phyloP scores from a whole-genome alignment of 2,329 filamentous ascomycete genomes.

The Pestalotiopsis sp. region DNA sequence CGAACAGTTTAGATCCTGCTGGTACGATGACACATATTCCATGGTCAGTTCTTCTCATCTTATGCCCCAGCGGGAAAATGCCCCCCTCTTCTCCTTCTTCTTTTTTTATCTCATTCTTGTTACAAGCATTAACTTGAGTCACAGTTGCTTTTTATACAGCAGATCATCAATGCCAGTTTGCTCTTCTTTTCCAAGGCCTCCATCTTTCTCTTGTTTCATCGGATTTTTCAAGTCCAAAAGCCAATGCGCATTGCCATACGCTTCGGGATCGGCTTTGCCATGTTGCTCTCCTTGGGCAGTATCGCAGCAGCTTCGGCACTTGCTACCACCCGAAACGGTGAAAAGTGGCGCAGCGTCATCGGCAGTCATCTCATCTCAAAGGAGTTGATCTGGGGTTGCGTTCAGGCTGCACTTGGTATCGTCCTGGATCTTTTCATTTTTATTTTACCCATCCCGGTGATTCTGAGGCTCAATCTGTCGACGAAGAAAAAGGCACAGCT shows the following conservation, averaged over 20 bases:
- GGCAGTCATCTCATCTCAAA: background rate
- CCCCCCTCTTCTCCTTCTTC: background rate
- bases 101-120: background rate
- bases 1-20: background rate
- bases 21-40: background rate
- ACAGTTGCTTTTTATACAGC: background rate
- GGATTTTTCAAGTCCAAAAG: slow-evolving; percentile 15
- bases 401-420: background rate
- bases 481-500: slow-evolving; percentile 13
- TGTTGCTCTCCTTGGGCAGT: slow-evolving; percentile 10
- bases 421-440: slow-evolving; percentile 12
- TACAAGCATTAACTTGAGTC: background rate
- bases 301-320: slow-evolving; percentile 6
- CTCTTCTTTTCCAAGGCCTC: slow-evolving; percentile 18
- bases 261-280: slow-evolving; percentile 16
- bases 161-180: slow-evolving; percentile 10
- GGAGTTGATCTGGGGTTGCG: background rate
- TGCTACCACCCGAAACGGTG: background rate
- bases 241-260: slow-evolving; percentile 14
- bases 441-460: slow-evolving; percentile 15
- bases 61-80: no score
- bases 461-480: slow-evolving; percentile 15
- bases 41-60: background rate
- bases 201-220: slow-evolving; percentile 16
- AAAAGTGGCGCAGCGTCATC: background rate